Conservation (phyloP, 306 rosid genomes). For the Comarum palustre region DNA sequence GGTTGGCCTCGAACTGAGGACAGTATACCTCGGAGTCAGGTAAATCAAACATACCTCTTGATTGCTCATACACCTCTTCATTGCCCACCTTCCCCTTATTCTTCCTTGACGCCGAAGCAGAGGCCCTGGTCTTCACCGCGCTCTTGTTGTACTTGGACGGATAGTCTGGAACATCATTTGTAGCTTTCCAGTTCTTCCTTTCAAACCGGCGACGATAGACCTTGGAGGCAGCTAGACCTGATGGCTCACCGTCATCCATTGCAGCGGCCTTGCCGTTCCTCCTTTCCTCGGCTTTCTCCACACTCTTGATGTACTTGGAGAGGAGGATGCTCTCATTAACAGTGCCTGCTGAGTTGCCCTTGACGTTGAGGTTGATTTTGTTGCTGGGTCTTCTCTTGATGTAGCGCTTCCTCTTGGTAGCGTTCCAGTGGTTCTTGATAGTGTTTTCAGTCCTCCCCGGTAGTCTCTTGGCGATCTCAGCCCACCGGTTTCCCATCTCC, state of each 20-base stretch:
- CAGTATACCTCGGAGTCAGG: neutral
- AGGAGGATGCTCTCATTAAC: constrained; percentile 23
- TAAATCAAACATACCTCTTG: neutral
- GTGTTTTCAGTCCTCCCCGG: constrained; percentile 66
- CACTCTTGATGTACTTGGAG: constrained; percentile 47
- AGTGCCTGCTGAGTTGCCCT: neutral
- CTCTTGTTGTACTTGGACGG: constrained; percentile 31
- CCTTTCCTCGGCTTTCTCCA: neutral
- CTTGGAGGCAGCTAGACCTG: neutral
- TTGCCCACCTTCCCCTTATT: neutral
- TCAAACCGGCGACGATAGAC: neutral
- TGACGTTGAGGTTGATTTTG: neutral
- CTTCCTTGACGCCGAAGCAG: too few relatives aligned
- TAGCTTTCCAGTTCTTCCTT: neutral
- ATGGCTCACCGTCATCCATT: neutral
- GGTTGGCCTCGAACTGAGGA: neutral
- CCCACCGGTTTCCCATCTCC: constrained; percentile 65
- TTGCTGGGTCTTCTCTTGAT: constrained; percentile 34
- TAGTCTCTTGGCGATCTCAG: constrained; percentile 60
- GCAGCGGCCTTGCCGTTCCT: neutral
- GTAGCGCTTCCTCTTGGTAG: constrained; percentile 52
- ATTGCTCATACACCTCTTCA: neutral
- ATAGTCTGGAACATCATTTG: neutral
- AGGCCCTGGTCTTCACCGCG: neutral
- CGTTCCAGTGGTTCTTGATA: constrained; percentile 77